A percentile compares a stretch with the other conserved stretches of the same genome.
Evolutionary conservation across 257 asterid genomes (phyloP).

Genomic region (Lycium ferocissimum): DNA sequence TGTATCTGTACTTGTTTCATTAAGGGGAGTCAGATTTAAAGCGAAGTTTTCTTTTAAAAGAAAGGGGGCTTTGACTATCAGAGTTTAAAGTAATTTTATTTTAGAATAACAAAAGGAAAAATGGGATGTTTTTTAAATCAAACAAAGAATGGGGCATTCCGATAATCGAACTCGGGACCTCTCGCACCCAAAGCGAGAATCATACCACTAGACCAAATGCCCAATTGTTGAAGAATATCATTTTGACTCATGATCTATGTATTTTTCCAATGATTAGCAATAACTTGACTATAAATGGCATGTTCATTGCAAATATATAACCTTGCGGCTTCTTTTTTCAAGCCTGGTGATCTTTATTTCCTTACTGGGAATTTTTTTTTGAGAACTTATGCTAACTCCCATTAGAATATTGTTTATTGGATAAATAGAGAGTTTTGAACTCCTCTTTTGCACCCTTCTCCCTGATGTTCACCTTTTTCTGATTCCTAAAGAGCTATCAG

Average conservation of each 20-base stretch:
- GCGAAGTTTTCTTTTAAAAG: too few relatives aligned
- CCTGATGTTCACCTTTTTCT: background rate
- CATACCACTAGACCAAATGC: slow-evolving; percentile 94
- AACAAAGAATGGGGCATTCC: slow-evolving; percentile 66
- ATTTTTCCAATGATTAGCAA: background rate
- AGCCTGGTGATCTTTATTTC: background rate
- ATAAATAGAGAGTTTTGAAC: background rate
- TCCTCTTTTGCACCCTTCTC: background rate
- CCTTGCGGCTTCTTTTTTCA: background rate
- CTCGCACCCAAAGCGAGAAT: slow-evolving; percentile 88
- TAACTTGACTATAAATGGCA: background rate
- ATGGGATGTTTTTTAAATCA: too few relatives aligned
- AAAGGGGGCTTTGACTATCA: too few relatives aligned
- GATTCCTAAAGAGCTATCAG: background rate
- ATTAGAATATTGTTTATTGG: background rate
- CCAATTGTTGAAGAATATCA: slow-evolving; percentile 31
- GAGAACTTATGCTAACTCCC: background rate
- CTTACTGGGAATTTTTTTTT: background rate
- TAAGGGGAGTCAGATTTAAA: too few relatives aligned
- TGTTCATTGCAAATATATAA: background rate
- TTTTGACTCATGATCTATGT: background rate
- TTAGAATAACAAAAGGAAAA: too few relatives aligned
- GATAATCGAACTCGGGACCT: slow-evolving; percentile 81
- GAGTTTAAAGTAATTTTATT: too few relatives aligned
- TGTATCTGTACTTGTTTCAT: too few relatives aligned